phyloP scores from a whole-genome alignment of 805 yeast species.

The Tetrapisispora arboricola region DNA sequence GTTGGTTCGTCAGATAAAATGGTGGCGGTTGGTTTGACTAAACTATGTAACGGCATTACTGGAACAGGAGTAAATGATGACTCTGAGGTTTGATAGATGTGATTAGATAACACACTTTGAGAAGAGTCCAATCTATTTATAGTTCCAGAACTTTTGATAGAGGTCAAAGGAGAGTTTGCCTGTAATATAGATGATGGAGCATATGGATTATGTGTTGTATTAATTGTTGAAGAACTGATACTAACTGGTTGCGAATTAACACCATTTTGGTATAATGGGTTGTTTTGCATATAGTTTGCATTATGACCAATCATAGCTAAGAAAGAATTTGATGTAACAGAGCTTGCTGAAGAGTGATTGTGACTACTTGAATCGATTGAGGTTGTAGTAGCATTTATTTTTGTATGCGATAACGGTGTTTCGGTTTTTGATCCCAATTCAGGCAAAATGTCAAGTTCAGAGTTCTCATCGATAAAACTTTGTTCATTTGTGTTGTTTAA shows the following conservation, averaged over 20 bases:
- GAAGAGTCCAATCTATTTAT: not conserved
- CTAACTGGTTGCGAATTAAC: not conserved
- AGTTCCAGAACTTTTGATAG: not conserved
- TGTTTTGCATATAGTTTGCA: not conserved
- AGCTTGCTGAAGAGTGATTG: not conserved
- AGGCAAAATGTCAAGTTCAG: not conserved
- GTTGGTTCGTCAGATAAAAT: constrained; percentile 9
- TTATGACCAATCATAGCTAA: not conserved
- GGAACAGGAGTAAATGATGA: not conserved
- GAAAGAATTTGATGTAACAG: constrained; percentile 1
- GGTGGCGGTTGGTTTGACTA: constrained; percentile 17
- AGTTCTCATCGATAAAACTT: not conserved
- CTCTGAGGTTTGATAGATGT: not conserved
- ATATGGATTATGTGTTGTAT: not conserved
- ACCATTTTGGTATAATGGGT: not conserved
- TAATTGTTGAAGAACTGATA: not conserved
- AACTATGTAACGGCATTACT: constrained; percentile 20
- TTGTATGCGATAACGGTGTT: not conserved
- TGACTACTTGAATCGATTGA: not conserved
- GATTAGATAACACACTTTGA: not conserved
- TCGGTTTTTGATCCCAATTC: not conserved
- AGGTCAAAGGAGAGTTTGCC: not conserved
- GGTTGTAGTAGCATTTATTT: not conserved
- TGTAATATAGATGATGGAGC: not conserved
- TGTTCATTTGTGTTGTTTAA: constrained; percentile 29